Percentiles rank a stretch among this genome's conserved stretches.
Evolutionary conservation across 139 green algal species (phyloP).

Genomic region (Chlamydomonas sp.): DNA sequence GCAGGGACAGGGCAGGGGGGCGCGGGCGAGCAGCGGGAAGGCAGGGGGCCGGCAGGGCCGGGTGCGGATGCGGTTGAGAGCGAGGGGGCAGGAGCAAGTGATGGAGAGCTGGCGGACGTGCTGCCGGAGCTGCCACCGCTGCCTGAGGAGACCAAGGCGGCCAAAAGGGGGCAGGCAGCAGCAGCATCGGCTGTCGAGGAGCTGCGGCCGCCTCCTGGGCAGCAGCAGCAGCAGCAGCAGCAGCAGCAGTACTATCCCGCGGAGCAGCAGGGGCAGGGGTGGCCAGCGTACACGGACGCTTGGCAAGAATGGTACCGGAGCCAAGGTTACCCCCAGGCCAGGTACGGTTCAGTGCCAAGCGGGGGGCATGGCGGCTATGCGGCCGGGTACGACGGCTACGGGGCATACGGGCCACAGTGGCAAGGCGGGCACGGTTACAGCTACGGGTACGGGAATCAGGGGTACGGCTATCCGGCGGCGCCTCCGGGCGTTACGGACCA

Average conservation of each 20-base stretch:
- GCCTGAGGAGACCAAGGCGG: conserved; percentile 29
- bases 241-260: neutral
- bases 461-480: neutral
- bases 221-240: neutral
- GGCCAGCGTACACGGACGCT: neutral
- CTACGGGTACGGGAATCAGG: neutral
- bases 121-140: conserved; percentile 28
- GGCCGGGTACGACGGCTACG: neutral
- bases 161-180: neutral
- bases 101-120: neutral
- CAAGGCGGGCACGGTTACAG: neutral
- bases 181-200: neutral
- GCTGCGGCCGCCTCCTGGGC: conserved; percentile 18
- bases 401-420: neutral
- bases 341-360: neutral
- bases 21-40: neutral
- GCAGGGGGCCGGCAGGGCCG: neutral
- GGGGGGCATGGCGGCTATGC: neutral
- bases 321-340: too few species aligned
- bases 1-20: neutral
- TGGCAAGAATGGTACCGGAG: neutral
- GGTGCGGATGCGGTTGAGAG: neutral
- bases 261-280: neutral
- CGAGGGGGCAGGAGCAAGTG: neutral
- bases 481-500: neutral